These are phyloP conservation scores for Trichoderma cornu-damae DNA, from an alignment of 2,329 filamentous ascomycete species.

Conservation along the genomic window DNA sequence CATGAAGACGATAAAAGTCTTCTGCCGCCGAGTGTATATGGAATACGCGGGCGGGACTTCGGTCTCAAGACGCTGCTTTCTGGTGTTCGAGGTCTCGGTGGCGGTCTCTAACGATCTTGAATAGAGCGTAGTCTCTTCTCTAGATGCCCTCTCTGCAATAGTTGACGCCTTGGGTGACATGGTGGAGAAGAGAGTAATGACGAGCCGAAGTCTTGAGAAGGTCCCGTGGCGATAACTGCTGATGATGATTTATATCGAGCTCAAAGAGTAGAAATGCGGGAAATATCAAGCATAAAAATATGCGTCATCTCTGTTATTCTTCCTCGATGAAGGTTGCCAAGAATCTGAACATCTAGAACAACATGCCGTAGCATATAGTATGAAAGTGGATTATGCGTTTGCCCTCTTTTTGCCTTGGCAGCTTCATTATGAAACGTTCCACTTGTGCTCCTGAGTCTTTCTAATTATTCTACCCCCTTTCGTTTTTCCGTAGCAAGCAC, in stretches of 20 bases:
- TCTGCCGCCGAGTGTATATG: slow-evolving; percentile 13
- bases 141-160: neutral
- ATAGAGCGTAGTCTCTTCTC: neutral
- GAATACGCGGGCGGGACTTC: slow-evolving; percentile 1
- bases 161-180: neutral
- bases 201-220: neutral
- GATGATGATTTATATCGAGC: neutral
- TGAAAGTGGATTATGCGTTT: neutral
- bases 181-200: neutral
- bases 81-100: neutral
- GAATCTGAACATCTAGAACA: neutral
- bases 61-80: neutral
- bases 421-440: neutral
- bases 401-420: neutral
- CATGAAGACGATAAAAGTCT: slow-evolving; percentile 15
- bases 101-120: neutral
- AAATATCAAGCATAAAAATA: neutral
- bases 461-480: neutral
- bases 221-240: neutral
- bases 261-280: neutral
- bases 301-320: neutral
- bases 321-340: neutral
- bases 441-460: neutral
- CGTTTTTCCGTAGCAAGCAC: neutral
- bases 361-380: neutral